A percentile compares a stretch with the other conserved stretches of the same genome.
These are phyloP conservation scores for Microsporum ferrugineum DNA, from an alignment of 2,329 filamentous ascomycete species.

Conservation along the genomic window DNA sequence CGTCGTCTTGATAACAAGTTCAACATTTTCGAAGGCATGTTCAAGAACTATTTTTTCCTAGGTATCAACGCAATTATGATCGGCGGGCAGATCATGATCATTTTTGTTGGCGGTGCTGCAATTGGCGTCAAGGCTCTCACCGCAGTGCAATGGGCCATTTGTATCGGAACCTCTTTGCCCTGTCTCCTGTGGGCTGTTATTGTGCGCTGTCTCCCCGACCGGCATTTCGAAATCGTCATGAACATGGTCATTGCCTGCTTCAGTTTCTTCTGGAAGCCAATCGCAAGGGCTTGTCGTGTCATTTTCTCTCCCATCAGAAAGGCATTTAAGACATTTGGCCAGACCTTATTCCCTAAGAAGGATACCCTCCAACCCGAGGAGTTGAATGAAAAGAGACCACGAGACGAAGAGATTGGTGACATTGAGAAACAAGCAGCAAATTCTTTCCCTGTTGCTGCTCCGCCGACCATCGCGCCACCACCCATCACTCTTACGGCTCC, in stretches of 20 bases:
- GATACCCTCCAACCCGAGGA: constrained; percentile 8
- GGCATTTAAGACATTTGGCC: constrained; percentile 16
- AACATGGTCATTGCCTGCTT: constrained; percentile 44
- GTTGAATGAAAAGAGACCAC: constrained; percentile 12
- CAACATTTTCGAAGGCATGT: constrained; percentile 87
- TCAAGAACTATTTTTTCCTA: constrained; percentile 79
- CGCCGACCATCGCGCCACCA: constrained; percentile 17
- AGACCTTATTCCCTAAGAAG: constrained; percentile 13
- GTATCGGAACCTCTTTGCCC: constrained; percentile 68
- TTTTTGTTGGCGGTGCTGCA: constrained; percentile 71
- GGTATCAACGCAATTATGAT: constrained; percentile 78
- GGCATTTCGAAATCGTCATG: constrained; percentile 35
- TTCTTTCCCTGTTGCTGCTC: constrained; percentile 27
- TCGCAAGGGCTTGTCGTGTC: constrained; percentile 22
- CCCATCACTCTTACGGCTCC: constrained; percentile 33
- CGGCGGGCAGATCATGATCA: constrained; percentile 77
- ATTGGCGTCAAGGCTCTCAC: constrained; percentile 64
- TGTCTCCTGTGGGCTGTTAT: constrained; percentile 74
- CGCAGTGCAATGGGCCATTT: constrained; percentile 74
- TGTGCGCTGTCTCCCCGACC: constrained; percentile 73
- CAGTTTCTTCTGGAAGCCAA: constrained; percentile 39
- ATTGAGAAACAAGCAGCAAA: constrained; percentile 9
- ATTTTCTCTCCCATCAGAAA: constrained; percentile 23
- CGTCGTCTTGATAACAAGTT: constrained; percentile 87
- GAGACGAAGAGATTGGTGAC: constrained; percentile 11